Conservation (phyloP, 1,284 basidiomycete species). For the Lentinula novae-zelandiae region DNA sequence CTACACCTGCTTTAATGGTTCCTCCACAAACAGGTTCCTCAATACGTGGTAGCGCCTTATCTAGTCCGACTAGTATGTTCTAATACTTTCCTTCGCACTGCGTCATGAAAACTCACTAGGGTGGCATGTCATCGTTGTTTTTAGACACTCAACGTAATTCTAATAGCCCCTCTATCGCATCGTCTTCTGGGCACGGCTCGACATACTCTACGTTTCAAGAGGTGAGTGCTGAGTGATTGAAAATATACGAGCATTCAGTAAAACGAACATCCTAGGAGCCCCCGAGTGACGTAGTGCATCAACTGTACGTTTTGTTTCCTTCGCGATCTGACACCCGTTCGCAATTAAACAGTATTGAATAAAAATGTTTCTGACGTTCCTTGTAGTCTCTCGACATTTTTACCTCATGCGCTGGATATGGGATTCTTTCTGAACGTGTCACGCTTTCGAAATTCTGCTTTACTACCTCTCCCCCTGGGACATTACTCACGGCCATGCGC, state of each 20-base stretch:
- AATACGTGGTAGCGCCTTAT: not conserved
- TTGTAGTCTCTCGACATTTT: slow-evolving; percentile 23
- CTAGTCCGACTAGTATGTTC: not conserved
- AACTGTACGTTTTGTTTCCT: slow-evolving; percentile 4
- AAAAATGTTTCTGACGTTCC: not conserved
- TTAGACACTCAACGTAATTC: not conserved
- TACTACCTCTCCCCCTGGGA: slow-evolving; percentile 27
- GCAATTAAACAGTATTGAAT: not conserved
- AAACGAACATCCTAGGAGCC: slow-evolving; percentile 4
- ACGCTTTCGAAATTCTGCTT: slow-evolving; percentile 35
- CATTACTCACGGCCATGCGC: slow-evolving; percentile 41
- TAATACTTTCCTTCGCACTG: not conserved
- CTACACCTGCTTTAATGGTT: not conserved
- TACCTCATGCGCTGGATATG: slow-evolving; percentile 38
- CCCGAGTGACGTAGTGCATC: slow-evolving; percentile 2
- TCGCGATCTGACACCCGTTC: not conserved
- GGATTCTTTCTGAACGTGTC: slow-evolving; percentile 46
- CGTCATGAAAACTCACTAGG: not conserved
- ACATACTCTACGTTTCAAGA: slow-evolving; percentile 1
- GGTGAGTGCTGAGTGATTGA: not conserved
- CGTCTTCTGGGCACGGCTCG: not conserved
- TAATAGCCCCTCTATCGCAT: not conserved
- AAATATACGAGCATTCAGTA: not conserved
- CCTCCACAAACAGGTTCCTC: not conserved
- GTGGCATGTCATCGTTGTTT: not conserved